Conservation (phyloP, 352 stramenopile genomes). For the Globisporangium alternatum region DNA sequence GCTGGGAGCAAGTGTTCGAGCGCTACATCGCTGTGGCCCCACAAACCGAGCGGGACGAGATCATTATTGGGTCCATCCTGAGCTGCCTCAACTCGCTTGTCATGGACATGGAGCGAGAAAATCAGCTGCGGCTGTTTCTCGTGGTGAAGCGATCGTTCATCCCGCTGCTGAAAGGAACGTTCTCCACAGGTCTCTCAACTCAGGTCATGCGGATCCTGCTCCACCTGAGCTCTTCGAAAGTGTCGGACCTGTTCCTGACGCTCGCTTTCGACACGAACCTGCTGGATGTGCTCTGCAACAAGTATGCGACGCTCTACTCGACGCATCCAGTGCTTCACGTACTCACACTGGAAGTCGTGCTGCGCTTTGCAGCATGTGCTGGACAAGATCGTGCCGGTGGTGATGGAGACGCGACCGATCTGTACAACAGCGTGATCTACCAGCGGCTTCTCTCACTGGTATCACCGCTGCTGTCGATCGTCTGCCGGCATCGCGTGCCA, state of each 20-base stretch:
- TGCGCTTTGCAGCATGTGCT: slow-evolving; percentile 23
- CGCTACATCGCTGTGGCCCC: slow-evolving; percentile 37
- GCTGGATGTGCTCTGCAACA: slow-evolving; percentile 38
- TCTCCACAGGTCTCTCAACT: slow-evolving; percentile 26
- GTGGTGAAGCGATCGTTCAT: slow-evolving; percentile 53
- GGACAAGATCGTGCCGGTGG: not conserved
- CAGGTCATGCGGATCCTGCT: slow-evolving; percentile 50
- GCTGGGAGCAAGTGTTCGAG: slow-evolving; percentile 50
- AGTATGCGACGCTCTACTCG: slow-evolving; percentile 41
- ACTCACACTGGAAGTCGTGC: slow-evolving; percentile 40
- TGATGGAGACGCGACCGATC: not conserved
- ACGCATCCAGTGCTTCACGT: slow-evolving; percentile 41
- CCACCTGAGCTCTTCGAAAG: slow-evolving; percentile 37
- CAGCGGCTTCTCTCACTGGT: slow-evolving; percentile 37
- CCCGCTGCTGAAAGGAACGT: slow-evolving; percentile 36
- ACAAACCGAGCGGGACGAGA: slow-evolving; percentile 50
- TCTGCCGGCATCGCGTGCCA: slow-evolving; percentile 49
- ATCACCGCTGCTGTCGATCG: slow-evolving; percentile 40
- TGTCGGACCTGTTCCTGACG: slow-evolving; percentile 55
- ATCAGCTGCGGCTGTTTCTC: slow-evolving; percentile 45
- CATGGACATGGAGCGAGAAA: slow-evolving; percentile 26
- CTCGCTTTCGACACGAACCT: slow-evolving; percentile 58
- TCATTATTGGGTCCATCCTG: slow-evolving; percentile 48
- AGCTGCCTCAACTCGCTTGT: slow-evolving; percentile 34
- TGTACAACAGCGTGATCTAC: slow-evolving; percentile 27